Conservation (phyloP, 495 filamentous ascomycete genomes). For the Aspergillus steynii region DNA sequence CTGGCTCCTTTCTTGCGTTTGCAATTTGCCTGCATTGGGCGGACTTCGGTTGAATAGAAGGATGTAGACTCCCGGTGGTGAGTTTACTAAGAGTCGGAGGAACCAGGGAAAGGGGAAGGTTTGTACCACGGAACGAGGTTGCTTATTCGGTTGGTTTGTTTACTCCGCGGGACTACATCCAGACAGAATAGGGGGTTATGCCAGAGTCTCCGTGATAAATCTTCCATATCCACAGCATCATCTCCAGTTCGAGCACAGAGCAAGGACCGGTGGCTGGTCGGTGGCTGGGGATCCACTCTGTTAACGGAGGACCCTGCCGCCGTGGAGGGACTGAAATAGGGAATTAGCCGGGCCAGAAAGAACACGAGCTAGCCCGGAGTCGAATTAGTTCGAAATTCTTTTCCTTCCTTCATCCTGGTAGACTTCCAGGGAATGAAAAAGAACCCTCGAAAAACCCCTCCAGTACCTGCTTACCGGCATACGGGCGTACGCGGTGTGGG, state of each 20-base stretch:
- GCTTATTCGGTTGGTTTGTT: neutral
- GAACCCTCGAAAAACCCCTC: neutral
- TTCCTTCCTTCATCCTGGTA: neutral
- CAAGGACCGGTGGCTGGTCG: slow-evolving; percentile 9
- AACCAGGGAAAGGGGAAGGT: neutral
- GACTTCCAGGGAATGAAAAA: neutral
- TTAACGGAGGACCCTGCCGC: neutral
- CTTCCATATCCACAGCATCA: too few relatives aligned
- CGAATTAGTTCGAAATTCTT: neutral
- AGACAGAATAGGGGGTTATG: too few relatives aligned
- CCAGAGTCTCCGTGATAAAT: too few relatives aligned
- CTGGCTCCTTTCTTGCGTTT: neutral
- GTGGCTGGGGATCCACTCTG: slow-evolving; percentile 5
- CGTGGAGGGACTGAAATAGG: neutral
- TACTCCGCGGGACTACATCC: neutral
- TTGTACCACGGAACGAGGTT: neutral
- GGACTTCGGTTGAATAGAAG: too few relatives aligned
- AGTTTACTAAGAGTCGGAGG: neutral
- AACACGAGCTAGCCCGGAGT: neutral
- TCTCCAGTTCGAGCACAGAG: neutral
- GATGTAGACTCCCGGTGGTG: neutral
- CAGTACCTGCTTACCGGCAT: too few relatives aligned
- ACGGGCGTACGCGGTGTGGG: too few relatives aligned
- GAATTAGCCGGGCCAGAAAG: neutral
- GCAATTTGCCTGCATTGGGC: neutral